Evolutionary conservation across 495 filamentous ascomycete genomes (phyloP).

Genomic region (Aspergillus carlsbadensis): DNA sequence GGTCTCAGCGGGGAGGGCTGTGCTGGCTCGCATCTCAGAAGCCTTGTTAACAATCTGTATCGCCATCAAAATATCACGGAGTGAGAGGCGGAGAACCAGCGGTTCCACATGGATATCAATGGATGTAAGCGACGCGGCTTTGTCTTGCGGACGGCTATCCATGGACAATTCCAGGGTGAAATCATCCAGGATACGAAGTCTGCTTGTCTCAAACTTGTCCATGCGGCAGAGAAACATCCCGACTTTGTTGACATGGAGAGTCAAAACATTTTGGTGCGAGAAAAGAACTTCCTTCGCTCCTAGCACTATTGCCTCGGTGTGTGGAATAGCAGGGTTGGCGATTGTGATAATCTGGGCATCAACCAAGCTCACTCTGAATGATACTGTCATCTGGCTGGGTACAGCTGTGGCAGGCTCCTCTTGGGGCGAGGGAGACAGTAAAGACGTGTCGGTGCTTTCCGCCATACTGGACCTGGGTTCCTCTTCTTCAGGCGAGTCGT

Average conservation of each 20-base stretch:
- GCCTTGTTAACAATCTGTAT: slow-evolving; percentile 92
- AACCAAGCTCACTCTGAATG: slow-evolving; percentile 90
- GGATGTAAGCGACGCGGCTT: slow-evolving; percentile 65
- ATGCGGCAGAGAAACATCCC: slow-evolving; percentile 99
- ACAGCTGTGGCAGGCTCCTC: slow-evolving; percentile 26
- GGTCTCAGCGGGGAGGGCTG: slow-evolving; percentile 42
- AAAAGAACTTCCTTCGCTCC: slow-evolving; percentile 91
- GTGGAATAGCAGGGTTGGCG: slow-evolving; percentile 83
- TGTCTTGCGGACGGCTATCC: slow-evolving; percentile 70
- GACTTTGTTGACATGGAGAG: slow-evolving; percentile 85
- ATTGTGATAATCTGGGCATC: slow-evolving; percentile 95
- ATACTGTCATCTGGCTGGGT: slow-evolving; percentile 63
- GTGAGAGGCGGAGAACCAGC: slow-evolving; percentile 84
- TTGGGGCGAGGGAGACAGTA: slow-evolving; percentile 21
- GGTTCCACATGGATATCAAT: slow-evolving; percentile 89
- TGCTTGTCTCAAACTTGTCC: slow-evolving; percentile 87
- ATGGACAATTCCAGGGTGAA: slow-evolving; percentile 89
- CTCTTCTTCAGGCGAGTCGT: slow-evolving; percentile 55
- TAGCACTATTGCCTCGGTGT: slow-evolving; percentile 93
- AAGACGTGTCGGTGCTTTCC: slow-evolving; percentile 31
- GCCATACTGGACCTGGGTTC: slow-evolving; percentile 58
- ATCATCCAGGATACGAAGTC: slow-evolving; percentile 89
- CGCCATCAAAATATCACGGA: slow-evolving; percentile 91
- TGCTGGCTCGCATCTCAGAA: slow-evolving; percentile 71
- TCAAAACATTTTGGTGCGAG: slow-evolving; percentile 90